phyloP scores from a whole-genome alignment of 1,139 yeast species.

The Hyphopichia khmerensis region DNA sequence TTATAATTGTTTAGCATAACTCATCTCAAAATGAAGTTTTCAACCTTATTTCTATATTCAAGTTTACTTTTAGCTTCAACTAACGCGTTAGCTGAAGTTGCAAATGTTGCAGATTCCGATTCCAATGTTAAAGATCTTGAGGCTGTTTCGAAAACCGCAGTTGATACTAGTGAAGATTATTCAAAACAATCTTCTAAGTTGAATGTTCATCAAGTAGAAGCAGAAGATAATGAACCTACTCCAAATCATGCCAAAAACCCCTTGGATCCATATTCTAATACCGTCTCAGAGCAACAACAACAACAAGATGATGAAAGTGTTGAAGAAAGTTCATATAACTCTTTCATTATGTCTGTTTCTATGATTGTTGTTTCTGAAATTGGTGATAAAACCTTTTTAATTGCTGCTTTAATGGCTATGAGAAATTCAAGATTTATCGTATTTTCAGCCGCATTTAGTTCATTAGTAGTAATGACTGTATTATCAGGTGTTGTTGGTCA shows the following conservation, averaged over 20 bases:
- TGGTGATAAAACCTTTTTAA: conserved; percentile 94
- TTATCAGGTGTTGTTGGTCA: conserved; percentile 91
- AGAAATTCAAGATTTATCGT: conserved; percentile 80
- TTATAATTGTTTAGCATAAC: background rate
- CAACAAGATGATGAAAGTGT: conserved; percentile 14
- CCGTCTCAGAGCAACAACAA: background rate
- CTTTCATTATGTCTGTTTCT: conserved; percentile 66
- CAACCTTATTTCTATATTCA: background rate
- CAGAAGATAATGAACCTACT: conserved; percentile 32
- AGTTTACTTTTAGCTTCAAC: background rate
- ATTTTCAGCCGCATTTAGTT: conserved; percentile 83
- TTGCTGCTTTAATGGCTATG: conserved; percentile 99
- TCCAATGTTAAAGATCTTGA: background rate
- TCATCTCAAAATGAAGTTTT: background rate
- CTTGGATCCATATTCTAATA: conserved; percentile 15
- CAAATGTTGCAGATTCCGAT: background rate
- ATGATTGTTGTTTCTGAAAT: conserved; percentile 94
- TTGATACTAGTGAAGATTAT: conserved; percentile 2
- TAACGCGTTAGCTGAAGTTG: background rate
- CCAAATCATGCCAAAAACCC: conserved; percentile 24
- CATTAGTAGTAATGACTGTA: conserved; percentile 86
- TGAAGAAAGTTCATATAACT: conserved; percentile 30
- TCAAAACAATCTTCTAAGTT: conserved; percentile 13
- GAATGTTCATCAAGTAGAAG: conserved; percentile 23
- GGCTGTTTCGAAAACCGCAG: background rate